Conservation (phyloP, 1,284 basidiomycete genomes). For the Flammula alnicola region DNA sequence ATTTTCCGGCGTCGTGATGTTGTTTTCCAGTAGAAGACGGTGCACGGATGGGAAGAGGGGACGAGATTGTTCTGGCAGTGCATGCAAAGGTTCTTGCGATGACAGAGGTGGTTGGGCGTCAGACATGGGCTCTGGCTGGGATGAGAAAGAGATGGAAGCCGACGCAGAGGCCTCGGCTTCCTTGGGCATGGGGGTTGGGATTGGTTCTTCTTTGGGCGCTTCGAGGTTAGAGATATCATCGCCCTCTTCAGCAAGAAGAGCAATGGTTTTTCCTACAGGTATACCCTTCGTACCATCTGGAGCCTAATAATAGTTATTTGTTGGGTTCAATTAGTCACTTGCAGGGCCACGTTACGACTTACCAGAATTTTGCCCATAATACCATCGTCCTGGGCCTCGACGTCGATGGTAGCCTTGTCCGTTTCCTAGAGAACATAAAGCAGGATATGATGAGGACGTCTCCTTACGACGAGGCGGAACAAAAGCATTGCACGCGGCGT, state of each 20-base stretch:
- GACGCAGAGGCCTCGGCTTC: conserved; percentile 30
- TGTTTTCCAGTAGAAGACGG: conserved; percentile 67
- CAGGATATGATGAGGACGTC: neutral
- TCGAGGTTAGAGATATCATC: conserved; percentile 91
- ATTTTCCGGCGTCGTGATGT: conserved; percentile 54
- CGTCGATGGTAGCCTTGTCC: conserved; percentile 98
- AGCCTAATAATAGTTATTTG: too few relatives aligned
- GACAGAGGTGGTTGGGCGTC: conserved; percentile 27
- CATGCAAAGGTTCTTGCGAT: conserved; percentile 36
- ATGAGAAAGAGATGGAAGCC: conserved; percentile 31
- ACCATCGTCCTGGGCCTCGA: conserved; percentile 98
- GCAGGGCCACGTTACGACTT: conserved; percentile 25
- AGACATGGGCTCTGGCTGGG: conserved; percentile 25
- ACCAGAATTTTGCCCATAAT: conserved; percentile 93
- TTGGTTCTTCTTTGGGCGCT: conserved; percentile 61
- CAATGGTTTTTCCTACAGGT: conserved; percentile 87
- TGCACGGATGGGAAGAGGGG: conserved; percentile 81
- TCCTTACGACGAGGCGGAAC: conserved; percentile 1
- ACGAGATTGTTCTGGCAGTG: conserved; percentile 54
- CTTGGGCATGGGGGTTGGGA: conserved; percentile 22
- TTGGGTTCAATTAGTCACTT: conserved; percentile 9
- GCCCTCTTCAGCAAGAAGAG: conserved; percentile 94
- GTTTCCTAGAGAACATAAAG: conserved; percentile 74
- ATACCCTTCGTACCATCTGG: conserved; percentile 86
- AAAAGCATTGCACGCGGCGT: conserved; percentile 3